Conservation (phyloP, 768 basidiomycete species). For the Suillus cothurnatus region DNA sequence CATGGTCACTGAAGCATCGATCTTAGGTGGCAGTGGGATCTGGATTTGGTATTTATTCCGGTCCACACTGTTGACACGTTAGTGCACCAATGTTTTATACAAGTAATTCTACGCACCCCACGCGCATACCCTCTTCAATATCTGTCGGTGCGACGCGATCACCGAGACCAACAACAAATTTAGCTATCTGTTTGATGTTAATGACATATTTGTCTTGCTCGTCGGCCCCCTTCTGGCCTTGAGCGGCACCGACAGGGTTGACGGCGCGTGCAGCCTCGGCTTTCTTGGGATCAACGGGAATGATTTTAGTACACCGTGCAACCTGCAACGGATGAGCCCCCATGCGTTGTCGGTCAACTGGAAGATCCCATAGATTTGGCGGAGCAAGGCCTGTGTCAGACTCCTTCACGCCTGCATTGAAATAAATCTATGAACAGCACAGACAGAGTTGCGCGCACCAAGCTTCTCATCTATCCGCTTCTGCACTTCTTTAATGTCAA, state of each 20-base stretch:
- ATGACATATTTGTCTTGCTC: constrained; percentile 99
- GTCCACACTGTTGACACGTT: constrained; percentile 66
- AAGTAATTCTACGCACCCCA: constrained; percentile 68
- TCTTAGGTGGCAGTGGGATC: constrained; percentile 97
- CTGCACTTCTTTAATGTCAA: constrained; percentile 94
- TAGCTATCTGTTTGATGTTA: constrained; percentile 99
- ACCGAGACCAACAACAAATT: constrained; percentile 96
- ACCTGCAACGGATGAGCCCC: constrained; percentile 93
- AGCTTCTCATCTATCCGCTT: constrained; percentile 98
- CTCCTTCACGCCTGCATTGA: constrained; percentile 82
- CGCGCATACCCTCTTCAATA: constrained; percentile 99
- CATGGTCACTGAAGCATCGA: constrained; percentile 99
- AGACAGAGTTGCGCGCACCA: constrained; percentile 47
- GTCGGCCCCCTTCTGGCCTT: constrained; percentile 95
- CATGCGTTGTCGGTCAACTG: constrained; percentile 91
- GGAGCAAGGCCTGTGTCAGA: constrained; percentile 96
- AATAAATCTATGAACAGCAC: background rate
- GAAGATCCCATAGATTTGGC: constrained; percentile 96
- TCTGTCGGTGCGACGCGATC: constrained; percentile 97
- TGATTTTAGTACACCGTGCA: constrained; percentile 98
- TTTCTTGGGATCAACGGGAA: constrained; percentile 74
- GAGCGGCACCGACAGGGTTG: constrained; percentile 73
- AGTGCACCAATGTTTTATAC: constrained; percentile 1
- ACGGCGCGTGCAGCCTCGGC: constrained; percentile 80
- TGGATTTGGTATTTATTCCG: constrained; percentile 98